Percentiles rank a stretch among this genome's conserved stretches.
These are phyloP conservation scores for Lentinus polychrous DNA, from an alignment of 1,284 basidiomycete genomes.

Conservation along the genomic window DNA sequence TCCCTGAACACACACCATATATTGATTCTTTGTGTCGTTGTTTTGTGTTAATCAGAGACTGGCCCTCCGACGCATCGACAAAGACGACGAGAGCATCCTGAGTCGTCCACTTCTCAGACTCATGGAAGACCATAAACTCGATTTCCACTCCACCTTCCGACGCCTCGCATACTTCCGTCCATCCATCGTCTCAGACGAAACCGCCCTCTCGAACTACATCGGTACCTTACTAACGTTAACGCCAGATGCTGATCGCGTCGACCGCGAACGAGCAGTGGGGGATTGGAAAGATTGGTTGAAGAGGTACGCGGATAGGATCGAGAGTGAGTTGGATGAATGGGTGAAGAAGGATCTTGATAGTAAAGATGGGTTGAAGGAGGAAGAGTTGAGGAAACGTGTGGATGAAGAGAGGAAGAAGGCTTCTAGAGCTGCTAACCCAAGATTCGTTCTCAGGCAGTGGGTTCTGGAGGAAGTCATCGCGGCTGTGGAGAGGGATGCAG, in stretches of 20 bases:
- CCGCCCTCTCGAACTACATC: slow-evolving; percentile 34
- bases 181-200: slow-evolving; percentile 25
- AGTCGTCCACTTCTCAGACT: slow-evolving; percentile 62
- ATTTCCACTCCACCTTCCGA: slow-evolving; percentile 83
- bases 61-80: slow-evolving; percentile 50
- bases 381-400: slow-evolving; percentile 23
- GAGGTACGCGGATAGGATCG: slow-evolving; percentile 56
- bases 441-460: slow-evolving; percentile 91
- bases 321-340: slow-evolving; percentile 42
- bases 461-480: slow-evolving; percentile 84
- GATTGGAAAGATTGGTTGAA: slow-evolving; percentile 67
- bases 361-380: slow-evolving; percentile 19
- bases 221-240: slow-evolving; percentile 40
- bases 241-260: slow-evolving; percentile 36
- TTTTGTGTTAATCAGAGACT: slow-evolving; percentile 48
- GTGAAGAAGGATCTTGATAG: slow-evolving; percentile 8
- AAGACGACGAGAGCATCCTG: slow-evolving; percentile 54
- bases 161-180: slow-evolving; percentile 61
- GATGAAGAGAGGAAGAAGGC: slow-evolving; percentile 39
- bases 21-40: neutral
- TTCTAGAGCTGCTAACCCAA: slow-evolving; percentile 62
- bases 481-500: slow-evolving; percentile 56
- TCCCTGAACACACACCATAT: too few relatives aligned
- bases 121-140: slow-evolving; percentile 64
- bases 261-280: slow-evolving; percentile 34